Conservation (phyloP, 2,329 filamentous ascomycete species). For the Fusarium devonianum region DNA sequence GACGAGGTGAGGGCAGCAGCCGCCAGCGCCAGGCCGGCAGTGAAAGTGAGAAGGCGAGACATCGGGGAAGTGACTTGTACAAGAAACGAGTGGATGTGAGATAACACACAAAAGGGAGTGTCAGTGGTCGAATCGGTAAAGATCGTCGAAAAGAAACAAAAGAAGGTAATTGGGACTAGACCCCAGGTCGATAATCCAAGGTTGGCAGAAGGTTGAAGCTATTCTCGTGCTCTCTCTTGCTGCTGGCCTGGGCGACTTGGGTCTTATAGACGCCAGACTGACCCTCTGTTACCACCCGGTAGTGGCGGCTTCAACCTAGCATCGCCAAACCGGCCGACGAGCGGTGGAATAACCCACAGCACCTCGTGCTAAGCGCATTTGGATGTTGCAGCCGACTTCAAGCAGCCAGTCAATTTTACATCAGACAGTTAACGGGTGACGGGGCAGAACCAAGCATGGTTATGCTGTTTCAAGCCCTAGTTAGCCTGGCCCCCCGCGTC, state of each 20-base stretch:
- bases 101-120: constrained; percentile 18
- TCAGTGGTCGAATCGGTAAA: constrained; percentile 27
- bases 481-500: constrained; percentile 9
- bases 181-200: constrained; percentile 36
- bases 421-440: constrained; percentile 31
- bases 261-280: constrained; percentile 29
- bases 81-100: constrained; percentile 15
- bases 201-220: constrained; percentile 29
- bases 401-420: constrained; percentile 31
- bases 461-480: constrained; percentile 35
- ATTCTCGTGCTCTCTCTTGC: constrained; percentile 8
- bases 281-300: constrained; percentile 1
- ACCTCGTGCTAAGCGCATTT: constrained; percentile 11
- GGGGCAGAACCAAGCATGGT: constrained; percentile 22
- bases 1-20: constrained; percentile 37
- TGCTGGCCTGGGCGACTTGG: constrained; percentile 1
- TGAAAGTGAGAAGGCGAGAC: constrained; percentile 38
- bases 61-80: constrained; percentile 19
- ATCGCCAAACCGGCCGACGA: constrained; percentile 11
- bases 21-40: constrained; percentile 40
- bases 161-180: constrained; percentile 34
- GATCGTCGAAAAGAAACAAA: constrained; percentile 36
- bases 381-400: neutral
- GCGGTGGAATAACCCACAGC: constrained; percentile 33
- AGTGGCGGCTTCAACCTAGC: constrained; percentile 22